Percentiles rank a stretch among this genome's conserved stretches.
Conservation (phyloP, 2,329 filamentous ascomycete genomes). For the Calcarisporium arbuscula region DNA sequence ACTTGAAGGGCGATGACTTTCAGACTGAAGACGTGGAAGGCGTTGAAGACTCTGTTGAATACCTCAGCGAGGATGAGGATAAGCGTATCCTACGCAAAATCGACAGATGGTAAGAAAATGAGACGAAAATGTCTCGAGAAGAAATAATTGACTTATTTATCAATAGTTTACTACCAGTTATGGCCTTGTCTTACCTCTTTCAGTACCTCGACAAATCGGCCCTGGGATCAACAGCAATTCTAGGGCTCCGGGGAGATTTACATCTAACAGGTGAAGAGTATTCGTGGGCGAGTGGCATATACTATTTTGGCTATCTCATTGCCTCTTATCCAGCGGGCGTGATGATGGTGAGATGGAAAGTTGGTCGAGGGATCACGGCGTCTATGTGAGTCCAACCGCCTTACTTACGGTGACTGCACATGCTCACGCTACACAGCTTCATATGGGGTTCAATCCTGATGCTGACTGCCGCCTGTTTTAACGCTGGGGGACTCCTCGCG, state of each 20-base stretch:
- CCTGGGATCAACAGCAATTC: constrained; percentile 43
- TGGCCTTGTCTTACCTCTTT: constrained; percentile 49
- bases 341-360: constrained; percentile 19
- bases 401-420: constrained; percentile 18
- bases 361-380: too few relatives aligned
- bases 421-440: constrained; percentile 10
- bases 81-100: too few relatives aligned
- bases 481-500: constrained; percentile 20
- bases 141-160: too few relatives aligned
- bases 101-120: too few relatives aligned
- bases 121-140: too few relatives aligned
- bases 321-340: constrained; percentile 20
- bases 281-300: constrained; percentile 43
- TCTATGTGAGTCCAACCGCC: too few relatives aligned
- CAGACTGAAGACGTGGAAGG: too few relatives aligned
- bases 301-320: constrained; percentile 44
- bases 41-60: too few relatives aligned
- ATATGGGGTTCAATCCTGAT: constrained; percentile 35
- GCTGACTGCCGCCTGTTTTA: constrained; percentile 32
- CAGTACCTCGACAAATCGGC: constrained; percentile 57
- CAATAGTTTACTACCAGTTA: constrained; percentile 47
- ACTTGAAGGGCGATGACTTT: too few relatives aligned
- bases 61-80: too few relatives aligned
- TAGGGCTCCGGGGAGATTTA: constrained; percentile 41
- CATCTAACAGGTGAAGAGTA: constrained; percentile 42